Evolutionary conservation across 163 green algal species (phyloP).

Genomic region (Scenedesmus sp.): DNA sequence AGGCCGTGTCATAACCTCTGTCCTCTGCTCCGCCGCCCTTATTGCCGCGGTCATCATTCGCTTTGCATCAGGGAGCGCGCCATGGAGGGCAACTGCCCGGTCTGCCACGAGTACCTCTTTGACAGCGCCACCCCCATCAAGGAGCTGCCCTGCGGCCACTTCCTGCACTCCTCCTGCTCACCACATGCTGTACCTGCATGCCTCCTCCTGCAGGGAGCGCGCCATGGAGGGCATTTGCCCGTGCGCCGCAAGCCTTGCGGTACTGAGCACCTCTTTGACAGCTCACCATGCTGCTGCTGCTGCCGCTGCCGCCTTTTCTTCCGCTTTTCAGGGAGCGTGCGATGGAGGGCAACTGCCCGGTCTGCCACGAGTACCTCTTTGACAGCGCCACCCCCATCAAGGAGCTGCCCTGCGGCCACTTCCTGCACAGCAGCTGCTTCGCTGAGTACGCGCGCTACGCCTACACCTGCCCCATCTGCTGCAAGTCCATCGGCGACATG

Average conservation of each 20-base stretch:
- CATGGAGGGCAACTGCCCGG: slow-evolving; percentile 90
- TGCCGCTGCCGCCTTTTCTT: background rate
- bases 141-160: slow-evolving; percentile 97
- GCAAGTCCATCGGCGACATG: slow-evolving; percentile 97
- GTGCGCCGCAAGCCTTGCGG: too few species aligned
- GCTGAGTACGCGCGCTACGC: slow-evolving; percentile 89
- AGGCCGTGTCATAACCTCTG: background rate
- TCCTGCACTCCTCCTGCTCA: slow-evolving; percentile 97
- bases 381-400: slow-evolving; percentile 90
- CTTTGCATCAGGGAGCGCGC: slow-evolving; percentile 76
- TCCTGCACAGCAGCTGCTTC: slow-evolving; percentile 98
- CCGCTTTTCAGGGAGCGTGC: slow-evolving; percentile 76
- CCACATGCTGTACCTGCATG: too few species aligned
- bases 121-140: slow-evolving; percentile 90
- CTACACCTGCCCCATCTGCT: slow-evolving; percentile 97
- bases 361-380: slow-evolving; percentile 98
- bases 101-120: slow-evolving; percentile 98
- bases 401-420: slow-evolving; percentile 97
- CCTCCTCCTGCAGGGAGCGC: too few species aligned
- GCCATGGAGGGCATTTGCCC: slow-evolving; percentile 59
- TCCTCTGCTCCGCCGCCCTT: too few species aligned
- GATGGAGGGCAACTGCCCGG: slow-evolving; percentile 90
- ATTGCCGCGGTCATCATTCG: background rate
- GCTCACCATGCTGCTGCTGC: background rate
- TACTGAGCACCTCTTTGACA: too few species aligned